Evolutionary conservation across 2,329 filamentous ascomycete genomes (phyloP).

Genomic region (Pseudocercospora crystallina): DNA sequence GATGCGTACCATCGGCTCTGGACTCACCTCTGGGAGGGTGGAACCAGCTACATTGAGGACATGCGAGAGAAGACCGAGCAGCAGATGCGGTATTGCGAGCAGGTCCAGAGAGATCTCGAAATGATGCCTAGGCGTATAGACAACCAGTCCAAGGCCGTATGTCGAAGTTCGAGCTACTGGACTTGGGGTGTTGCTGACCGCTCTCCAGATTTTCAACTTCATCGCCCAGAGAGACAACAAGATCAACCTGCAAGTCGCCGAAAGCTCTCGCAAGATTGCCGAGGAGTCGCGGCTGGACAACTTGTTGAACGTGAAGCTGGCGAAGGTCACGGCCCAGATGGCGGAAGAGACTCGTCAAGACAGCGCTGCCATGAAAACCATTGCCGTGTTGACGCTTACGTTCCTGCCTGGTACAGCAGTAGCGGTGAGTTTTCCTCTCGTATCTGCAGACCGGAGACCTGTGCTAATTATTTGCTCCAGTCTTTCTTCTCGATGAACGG

Average conservation of each 20-base stretch:
- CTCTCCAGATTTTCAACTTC: constrained; percentile 33
- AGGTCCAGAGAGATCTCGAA: constrained; percentile 33
- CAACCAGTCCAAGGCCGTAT: constrained; percentile 36
- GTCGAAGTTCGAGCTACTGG: constrained; percentile 3
- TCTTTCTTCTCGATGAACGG: constrained; percentile 36
- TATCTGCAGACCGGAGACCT: not conserved
- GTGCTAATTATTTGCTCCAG: constrained; percentile 19
- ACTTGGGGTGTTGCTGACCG: constrained; percentile 1
- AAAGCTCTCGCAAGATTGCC: constrained; percentile 35
- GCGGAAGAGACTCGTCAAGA: constrained; percentile 37
- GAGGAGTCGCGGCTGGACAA: constrained; percentile 36
- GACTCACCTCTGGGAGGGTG: constrained; percentile 33
- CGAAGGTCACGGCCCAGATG: constrained; percentile 35
- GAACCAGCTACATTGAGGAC: constrained; percentile 35
- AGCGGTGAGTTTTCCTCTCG: constrained; percentile 22
- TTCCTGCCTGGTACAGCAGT: constrained; percentile 45
- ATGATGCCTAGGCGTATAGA: constrained; percentile 37
- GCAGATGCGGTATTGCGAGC: constrained; percentile 34
- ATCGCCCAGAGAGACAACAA: constrained; percentile 36
- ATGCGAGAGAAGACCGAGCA: constrained; percentile 37
- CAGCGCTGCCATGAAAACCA: constrained; percentile 47
- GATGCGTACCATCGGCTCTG: constrained; percentile 34
- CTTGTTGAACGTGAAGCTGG: constrained; percentile 36
- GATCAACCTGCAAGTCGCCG: constrained; percentile 35
- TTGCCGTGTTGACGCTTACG: constrained; percentile 45